Evolutionary conservation across 2,329 filamentous ascomycete species (phyloP).

Genomic region (Paraphoma sp.): DNA sequence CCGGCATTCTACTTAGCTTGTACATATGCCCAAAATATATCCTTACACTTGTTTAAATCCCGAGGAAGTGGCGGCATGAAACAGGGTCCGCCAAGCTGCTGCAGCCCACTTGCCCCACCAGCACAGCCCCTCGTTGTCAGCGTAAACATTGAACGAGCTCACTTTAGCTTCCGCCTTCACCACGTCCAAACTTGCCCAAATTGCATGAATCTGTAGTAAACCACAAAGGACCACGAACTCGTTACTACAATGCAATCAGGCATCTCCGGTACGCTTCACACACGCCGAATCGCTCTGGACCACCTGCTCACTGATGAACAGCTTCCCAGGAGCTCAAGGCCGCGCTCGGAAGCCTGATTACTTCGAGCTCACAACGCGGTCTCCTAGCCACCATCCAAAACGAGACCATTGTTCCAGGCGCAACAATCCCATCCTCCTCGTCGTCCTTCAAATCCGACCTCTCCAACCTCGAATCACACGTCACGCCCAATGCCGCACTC

Average conservation of each 20-base stretch:
- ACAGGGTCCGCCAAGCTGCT: slow-evolving; percentile 21
- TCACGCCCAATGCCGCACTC: slow-evolving; percentile 71
- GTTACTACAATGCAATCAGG: slow-evolving; percentile 74
- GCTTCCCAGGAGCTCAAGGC: slow-evolving; percentile 79
- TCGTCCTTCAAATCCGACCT: slow-evolving; percentile 71
- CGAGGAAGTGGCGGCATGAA: neutral
- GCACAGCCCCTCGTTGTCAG: slow-evolving; percentile 21
- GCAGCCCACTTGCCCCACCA: slow-evolving; percentile 31
- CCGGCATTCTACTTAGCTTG: neutral
- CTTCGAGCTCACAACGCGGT: slow-evolving; percentile 67
- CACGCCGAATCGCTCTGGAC: neutral
- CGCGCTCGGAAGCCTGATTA: slow-evolving; percentile 74
- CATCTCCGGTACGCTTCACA: slow-evolving; percentile 66
- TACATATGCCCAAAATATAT: slow-evolving; percentile 4
- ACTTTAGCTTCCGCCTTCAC: neutral
- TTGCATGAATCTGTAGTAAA: too few species aligned
- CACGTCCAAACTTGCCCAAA: neutral
- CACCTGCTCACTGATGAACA: slow-evolving; percentile 22
- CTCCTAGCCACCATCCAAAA: slow-evolving; percentile 72
- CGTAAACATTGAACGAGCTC: slow-evolving; percentile 25
- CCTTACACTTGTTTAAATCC: neutral
- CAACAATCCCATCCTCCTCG: slow-evolving; percentile 59
- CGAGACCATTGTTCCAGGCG: slow-evolving; percentile 70
- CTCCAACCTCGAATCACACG: slow-evolving; percentile 64
- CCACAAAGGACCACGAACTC: too few species aligned